These are phyloP conservation scores for Penicillium sp. DNA, from an alignment of 2,329 filamentous ascomycete species.

Conservation along the genomic window DNA sequence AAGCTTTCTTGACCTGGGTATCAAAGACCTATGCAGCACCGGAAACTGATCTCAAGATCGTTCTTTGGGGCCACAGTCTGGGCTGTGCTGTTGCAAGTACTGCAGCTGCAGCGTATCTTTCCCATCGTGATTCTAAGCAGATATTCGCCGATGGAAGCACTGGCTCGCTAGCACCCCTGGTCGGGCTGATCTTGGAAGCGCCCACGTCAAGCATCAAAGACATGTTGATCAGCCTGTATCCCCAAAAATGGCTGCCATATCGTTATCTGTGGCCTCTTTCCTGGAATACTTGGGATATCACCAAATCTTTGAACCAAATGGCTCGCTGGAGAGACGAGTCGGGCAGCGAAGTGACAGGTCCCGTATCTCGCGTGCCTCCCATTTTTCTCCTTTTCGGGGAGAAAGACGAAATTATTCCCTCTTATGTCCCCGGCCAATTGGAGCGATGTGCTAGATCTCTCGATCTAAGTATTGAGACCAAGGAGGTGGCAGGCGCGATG, in stretches of 20 bases:
- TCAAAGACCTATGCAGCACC: constrained; percentile 36
- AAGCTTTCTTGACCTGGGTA: constrained; percentile 62
- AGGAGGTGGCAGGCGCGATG: constrained; percentile 45
- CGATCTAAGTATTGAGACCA: constrained; percentile 35
- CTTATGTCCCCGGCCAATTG: constrained; percentile 33
- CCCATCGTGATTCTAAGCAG: not conserved
- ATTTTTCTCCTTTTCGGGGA: constrained; percentile 42
- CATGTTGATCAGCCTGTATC: constrained; percentile 69
- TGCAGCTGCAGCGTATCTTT: constrained; percentile 48
- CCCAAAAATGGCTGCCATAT: constrained; percentile 75
- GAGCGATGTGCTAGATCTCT: constrained; percentile 34
- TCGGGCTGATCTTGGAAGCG: constrained; percentile 65
- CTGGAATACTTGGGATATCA: constrained; percentile 55
- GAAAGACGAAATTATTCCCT: constrained; percentile 44
- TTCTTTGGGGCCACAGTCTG: constrained; percentile 75
- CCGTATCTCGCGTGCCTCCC: constrained; percentile 17
- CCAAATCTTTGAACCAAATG: constrained; percentile 39
- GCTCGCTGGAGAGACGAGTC: constrained; percentile 22
- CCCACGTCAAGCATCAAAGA: constrained; percentile 66
- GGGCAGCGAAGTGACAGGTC: not conserved
- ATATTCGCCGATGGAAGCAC: not conserved
- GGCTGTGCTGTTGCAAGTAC: constrained; percentile 67
- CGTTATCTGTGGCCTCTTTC: constrained; percentile 69
- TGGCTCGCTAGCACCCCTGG: constrained; percentile 23
- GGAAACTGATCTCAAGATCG: constrained; percentile 35